Evolutionary conservation across 306 rosid species (phyloP), one percentile per base, ranked within the genome.

Genomic region (Fagus crenata): DNA sequence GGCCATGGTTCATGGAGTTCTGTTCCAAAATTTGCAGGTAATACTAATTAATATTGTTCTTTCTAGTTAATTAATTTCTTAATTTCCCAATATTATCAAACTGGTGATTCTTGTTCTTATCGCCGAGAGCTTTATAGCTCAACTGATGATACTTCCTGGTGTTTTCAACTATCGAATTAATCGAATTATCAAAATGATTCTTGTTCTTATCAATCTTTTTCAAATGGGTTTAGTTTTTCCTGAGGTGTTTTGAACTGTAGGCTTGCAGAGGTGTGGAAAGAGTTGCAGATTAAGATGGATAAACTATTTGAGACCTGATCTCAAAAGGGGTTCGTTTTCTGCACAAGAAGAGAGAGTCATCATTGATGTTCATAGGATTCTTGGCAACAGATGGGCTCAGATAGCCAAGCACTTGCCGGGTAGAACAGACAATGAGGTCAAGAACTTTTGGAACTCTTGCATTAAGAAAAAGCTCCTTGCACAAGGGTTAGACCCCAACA

Each of bases 331-430:
- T 35, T 82, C 87, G 2, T 93, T 93, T 86, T 88, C 93, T 14
- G 84, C 85, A 1, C 90, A 89, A 35, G 98, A 93, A 68, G 97
- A 93, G 75, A 85, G 82, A 18, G 88, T 82, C 80, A 91, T 93
- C 67, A 80, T 93, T 51, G 98, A 93, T 60, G 84, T 91, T 75
- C 98, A 93, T 83, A 84, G 97, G 81, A 90, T 93, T 78, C 80
- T 93, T 2, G 98, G 98, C 18, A 93, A 93, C 86, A 88, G 89
- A 71, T 93, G 98, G 98, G 97, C 98, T 1, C 97, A 90, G 71
- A 93, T 93, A 83, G 98, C 98, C n/a, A 93, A 90, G 73, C 97
- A 93, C 73, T 86, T 93, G 4, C 98, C 98, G 0, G 97, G 98
- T 5, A 87, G 98, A 81, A 93, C 97, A 53, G 98, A 93, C 80